A percentile compares a stretch with the other conserved stretches of the same genome.
Conservation (phyloP, 1,284 basidiomycete species). For the Pisolithus thermaeus region DNA sequence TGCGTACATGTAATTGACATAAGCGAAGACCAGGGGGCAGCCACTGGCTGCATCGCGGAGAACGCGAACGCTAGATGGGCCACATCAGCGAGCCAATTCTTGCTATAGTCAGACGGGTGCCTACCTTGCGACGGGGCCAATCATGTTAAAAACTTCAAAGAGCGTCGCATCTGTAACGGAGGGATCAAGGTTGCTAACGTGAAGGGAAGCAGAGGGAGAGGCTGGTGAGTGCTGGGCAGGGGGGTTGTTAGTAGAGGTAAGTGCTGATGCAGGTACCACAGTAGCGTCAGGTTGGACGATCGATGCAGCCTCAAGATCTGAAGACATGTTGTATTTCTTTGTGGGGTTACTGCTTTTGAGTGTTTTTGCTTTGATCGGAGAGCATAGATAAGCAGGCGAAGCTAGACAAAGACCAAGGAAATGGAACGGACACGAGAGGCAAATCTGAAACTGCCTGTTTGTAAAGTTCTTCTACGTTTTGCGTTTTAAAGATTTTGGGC, state of each 20-base stretch:
- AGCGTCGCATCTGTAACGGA: too few species aligned
- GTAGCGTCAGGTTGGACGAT: constrained; percentile 31
- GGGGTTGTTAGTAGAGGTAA: constrained; percentile 11
- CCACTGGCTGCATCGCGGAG: too few species aligned
- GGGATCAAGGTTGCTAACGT: too few species aligned
- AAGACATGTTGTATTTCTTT: constrained; percentile 57
- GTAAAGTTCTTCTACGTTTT: constrained; percentile 29
- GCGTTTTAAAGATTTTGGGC: constrained; percentile 3
- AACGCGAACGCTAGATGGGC: too few species aligned
- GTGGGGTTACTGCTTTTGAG: constrained; percentile 78
- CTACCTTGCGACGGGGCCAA: too few species aligned
- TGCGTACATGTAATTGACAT: too few species aligned
- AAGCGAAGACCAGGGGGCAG: too few species aligned
- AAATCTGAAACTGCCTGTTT: constrained; percentile 70
- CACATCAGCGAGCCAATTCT: too few species aligned
- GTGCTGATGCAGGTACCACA: constrained; percentile 43
- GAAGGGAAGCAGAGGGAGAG: too few species aligned
- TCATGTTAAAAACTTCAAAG: too few species aligned
- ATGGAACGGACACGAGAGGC: constrained; percentile 53
- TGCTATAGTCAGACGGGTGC: too few species aligned
- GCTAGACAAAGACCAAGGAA: constrained; percentile 14
- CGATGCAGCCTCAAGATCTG: constrained; percentile 38
- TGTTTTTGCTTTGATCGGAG: constrained; percentile 64
- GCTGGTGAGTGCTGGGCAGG: too few species aligned
- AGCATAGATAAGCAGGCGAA: constrained; percentile 15